Evolutionary conservation across 2,329 filamentous ascomycete genomes (phyloP).

Genomic region (Monosporascus sp.): DNA sequence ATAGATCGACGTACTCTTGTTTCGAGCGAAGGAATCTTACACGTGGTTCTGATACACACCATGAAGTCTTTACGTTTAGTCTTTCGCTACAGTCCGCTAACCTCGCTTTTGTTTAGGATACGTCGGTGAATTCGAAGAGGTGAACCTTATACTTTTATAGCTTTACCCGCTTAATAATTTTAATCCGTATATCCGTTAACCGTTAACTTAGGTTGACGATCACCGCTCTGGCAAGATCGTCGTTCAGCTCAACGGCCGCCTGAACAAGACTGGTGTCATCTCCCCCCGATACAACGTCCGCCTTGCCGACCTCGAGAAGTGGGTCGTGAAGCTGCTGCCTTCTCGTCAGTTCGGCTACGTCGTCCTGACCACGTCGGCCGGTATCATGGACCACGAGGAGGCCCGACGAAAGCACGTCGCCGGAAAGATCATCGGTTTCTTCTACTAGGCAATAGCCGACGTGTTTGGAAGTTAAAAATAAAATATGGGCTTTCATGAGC

Average conservation of each 20-base stretch:
- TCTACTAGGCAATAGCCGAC: conserved; percentile 64
- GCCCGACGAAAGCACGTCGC: conserved; percentile 97
- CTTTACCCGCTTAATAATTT: too few species aligned
- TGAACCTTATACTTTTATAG: too few species aligned
- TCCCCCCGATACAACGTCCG: conserved; percentile 99
- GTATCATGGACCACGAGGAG: conserved; percentile 99
- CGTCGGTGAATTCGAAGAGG: conserved; percentile 98
- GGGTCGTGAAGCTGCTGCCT: conserved; percentile 97
- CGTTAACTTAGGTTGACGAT: too few species aligned
- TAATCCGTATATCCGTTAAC: too few species aligned
- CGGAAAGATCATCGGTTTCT: conserved; percentile 99
- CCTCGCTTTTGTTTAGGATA: conserved; percentile 61
- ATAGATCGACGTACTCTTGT: conserved; percentile 66
- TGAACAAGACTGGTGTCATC: conserved; percentile 99
- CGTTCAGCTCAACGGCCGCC: conserved; percentile 97
- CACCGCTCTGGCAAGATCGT: conserved; percentile 99
- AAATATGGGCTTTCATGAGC: conserved; percentile 10
- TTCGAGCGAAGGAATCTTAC: conserved; percentile 81
- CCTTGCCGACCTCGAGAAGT: conserved; percentile 97
- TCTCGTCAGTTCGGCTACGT: conserved; percentile 99
- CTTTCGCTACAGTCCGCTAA: conserved; percentile 79
- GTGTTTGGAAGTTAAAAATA: conserved; percentile 6
- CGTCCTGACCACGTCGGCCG: conserved; percentile 96
- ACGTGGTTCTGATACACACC: conserved; percentile 74
- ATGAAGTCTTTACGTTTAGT: conserved; percentile 91